Evolutionary conservation across 768 basidiomycete species (phyloP).

Genomic region (Astraeus odoratus): DNA sequence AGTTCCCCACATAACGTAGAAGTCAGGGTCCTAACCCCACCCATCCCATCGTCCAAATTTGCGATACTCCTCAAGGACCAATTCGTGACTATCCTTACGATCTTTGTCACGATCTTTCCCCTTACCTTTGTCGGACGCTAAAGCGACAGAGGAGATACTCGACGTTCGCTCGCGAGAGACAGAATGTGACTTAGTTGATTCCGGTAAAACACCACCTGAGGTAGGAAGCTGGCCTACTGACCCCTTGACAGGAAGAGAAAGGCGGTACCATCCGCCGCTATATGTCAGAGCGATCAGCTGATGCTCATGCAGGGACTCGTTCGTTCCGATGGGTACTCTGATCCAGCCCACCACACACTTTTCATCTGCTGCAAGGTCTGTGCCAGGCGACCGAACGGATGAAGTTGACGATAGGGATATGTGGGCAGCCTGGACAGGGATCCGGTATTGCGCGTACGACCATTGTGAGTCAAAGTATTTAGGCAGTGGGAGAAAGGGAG

Average conservation of each 20-base stretch:
- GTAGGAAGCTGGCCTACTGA: slow-evolving; percentile 12
- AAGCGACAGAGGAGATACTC: slow-evolving; percentile 47
- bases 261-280: slow-evolving; percentile 87
- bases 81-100: slow-evolving; percentile 54
- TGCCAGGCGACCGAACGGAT: slow-evolving; percentile 43
- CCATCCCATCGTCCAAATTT: slow-evolving; percentile 88
- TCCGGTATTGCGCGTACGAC: slow-evolving; percentile 91
- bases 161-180: slow-evolving; percentile 40
- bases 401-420: slow-evolving; percentile 71
- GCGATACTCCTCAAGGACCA: slow-evolving; percentile 69
- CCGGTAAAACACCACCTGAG: slow-evolving; percentile 12
- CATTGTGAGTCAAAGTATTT: slow-evolving; percentile 94
- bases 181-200: slow-evolving; percentile 37
- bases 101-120: slow-evolving; percentile 50
- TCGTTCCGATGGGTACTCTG: slow-evolving; percentile 35
- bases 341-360: slow-evolving; percentile 88
- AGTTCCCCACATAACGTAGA: too few species aligned
- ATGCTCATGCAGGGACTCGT: slow-evolving; percentile 40
- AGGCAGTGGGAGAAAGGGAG: slow-evolving; percentile 75
- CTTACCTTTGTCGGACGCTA: slow-evolving; percentile 46
- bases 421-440: slow-evolving; percentile 79
- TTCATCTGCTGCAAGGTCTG: slow-evolving; percentile 72
- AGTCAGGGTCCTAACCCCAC: slow-evolving; percentile 44
- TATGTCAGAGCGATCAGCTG: slow-evolving; percentile 84
- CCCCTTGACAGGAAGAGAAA: slow-evolving; percentile 49